Evolutionary conservation across 192 early-diverging fungal species (phyloP), one percentile per base, ranked within the genome.

Genomic region (Coemansia sp.): DNA sequence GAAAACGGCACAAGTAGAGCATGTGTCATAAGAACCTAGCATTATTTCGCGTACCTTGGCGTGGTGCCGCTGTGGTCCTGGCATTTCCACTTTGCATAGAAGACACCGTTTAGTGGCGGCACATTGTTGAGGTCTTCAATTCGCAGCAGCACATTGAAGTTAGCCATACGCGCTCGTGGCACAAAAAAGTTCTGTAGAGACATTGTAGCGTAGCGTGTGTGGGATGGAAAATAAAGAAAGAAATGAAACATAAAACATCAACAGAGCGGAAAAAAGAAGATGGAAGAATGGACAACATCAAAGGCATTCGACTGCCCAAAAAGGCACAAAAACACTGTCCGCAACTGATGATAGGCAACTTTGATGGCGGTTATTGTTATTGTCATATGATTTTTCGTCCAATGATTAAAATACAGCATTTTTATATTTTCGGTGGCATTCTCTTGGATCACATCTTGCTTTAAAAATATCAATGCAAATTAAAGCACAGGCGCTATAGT

Each of bases 91-190:
- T 93, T 93, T 42, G 86, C 86, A 80, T 87, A 92, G 69, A 92
- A 95, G 53, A 89, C 79, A 2, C 94, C 94, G 69, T 79, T 85
- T 18, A 93, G 88, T 49, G 91, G 88, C 18, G 94, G 94, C 42
- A 95, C 86, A 72, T 92, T 92, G 70, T 86, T 86, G 56, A 95
- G 72, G 71, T 95, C 94, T 62, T 92, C 86, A 19, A 95, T 80
- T 38, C 85, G 61, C 62, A 90, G 79, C 37, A 68, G 71, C 53
- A 86, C 78, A 57, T 86, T 74, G 75, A 91, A 93, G 45, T 83
- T 82, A 21, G 89, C 90, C 66, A 90, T 90, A 23, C 92, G 87
- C 47, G 79, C 79, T 38, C 89, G 89, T 32, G 92, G 83, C 43
- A 93, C 83, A 75, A 93, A 92, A 40, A 93, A 71, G 44, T 84